Base-by-base conservation (phyloP, 2,329 filamentous ascomycete species). In the Zymoseptoria brevis region DNA sequence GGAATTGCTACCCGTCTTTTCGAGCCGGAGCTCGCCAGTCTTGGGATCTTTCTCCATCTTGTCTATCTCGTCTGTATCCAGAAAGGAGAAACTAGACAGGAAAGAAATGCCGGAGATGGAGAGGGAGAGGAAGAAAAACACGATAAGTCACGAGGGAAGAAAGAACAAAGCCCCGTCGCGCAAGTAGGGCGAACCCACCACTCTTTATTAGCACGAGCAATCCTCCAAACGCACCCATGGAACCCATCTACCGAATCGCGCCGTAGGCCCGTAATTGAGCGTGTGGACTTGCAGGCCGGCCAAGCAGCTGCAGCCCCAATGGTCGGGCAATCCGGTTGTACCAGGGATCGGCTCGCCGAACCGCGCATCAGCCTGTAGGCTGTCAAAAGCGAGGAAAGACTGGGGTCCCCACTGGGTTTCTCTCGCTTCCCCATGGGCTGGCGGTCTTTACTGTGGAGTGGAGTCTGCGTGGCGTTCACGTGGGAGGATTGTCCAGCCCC, bases 1-100 rank as follows among this genome's bases (percentile, higher is more conserved):
- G 30, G 53, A 57, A 51, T 56, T 41, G 22, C 54, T 35, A 22
- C 48, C 13, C 21, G 35, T 41, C 57, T 53, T 53, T 22, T 53
- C 51, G 13, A 45, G 35, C 16, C 29, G n/a, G 24, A 58, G n/a
- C 51, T 54, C 52, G 19, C 24, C 51, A 41, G 57, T 45, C 57
- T 56, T 57, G 1, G 35, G 35, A 6, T 45, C 35, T 16, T 45
- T 45, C 35, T 45, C 35, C 35, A 45, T 45, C 35, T 45, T 45
- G 35, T 45, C 35, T 45, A 16, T 16, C 16, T 45, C 11, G 9
- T 45, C 35, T n/a, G 16, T 16, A n/a, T 45, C 16, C 35, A 45
- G 26, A 29, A 8, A 29, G 26, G 1, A 29, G 26, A 29, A 26
- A 29, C 26, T 8, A 29, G 26, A 29, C 26, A 29, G 7, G 26